phyloP scores from a whole-genome alignment of 176 grass and related monocot genomes.

The Raddia guianensis region DNA sequence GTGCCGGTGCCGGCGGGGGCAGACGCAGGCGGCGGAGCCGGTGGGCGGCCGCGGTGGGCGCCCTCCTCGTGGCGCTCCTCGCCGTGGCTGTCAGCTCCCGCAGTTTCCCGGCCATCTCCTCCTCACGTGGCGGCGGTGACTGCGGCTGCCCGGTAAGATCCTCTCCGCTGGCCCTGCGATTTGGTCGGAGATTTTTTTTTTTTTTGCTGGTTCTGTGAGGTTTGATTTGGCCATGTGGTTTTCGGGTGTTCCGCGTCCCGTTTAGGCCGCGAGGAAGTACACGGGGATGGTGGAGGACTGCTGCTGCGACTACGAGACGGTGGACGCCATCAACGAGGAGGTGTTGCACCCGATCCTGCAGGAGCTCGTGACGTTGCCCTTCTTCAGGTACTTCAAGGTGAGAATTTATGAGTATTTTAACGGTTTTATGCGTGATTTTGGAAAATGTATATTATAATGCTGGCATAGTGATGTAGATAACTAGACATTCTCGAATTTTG shows the following conservation, averaged over 20 bases:
- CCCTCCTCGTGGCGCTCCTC: constrained; percentile 61
- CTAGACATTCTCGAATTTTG: constrained; percentile 2
- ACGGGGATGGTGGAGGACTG: constrained; percentile 92
- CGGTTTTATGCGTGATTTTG: neutral
- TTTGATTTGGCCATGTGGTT: constrained; percentile 19
- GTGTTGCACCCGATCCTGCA: constrained; percentile 80
- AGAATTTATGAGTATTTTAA: neutral
- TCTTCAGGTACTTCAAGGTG: constrained; percentile 99
- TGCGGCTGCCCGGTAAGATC: constrained; percentile 65
- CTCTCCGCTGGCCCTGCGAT: neutral
- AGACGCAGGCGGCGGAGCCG: neutral
- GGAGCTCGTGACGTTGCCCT: constrained; percentile 75
- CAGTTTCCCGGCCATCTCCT: constrained; percentile 41
- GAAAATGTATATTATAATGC: constrained; percentile 27
- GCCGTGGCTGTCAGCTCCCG: constrained; percentile 60
- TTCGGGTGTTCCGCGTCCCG: neutral
- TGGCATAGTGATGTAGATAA: neutral
- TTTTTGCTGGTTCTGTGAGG: neutral
- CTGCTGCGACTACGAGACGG: constrained; percentile 89
- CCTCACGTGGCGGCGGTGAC: constrained; percentile 28
- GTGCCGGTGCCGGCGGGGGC: neutral
- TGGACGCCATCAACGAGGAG: constrained; percentile 71
- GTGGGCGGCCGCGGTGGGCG: constrained; percentile 46
- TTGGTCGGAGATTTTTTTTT: neutral
- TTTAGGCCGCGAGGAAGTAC: constrained; percentile 65